phyloP scores from a whole-genome alignment of 352 stramenopile species.

The Achlya hypogyna region DNA sequence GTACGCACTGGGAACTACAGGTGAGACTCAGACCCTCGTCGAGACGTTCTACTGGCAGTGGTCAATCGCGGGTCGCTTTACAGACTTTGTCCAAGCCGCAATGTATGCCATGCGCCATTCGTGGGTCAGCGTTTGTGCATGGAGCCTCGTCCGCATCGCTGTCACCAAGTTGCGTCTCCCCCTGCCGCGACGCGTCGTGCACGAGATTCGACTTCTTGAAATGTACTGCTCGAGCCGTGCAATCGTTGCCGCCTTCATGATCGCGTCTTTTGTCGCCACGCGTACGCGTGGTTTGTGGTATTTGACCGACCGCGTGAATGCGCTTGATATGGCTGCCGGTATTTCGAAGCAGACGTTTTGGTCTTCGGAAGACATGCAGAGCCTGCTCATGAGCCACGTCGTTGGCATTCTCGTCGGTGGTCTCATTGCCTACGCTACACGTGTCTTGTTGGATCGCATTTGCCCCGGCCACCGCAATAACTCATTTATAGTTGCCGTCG shows the following conservation, averaged over 20 bases:
- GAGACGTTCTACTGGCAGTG: constrained; percentile 25
- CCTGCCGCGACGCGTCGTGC: not conserved
- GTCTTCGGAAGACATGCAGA: not conserved
- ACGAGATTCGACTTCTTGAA: not conserved
- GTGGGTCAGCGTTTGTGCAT: constrained; percentile 22
- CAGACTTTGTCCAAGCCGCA: constrained; percentile 15
- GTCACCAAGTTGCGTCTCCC: not conserved
- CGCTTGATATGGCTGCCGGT: not conserved
- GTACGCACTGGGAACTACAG: constrained; percentile 19
- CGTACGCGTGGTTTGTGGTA: not conserved
- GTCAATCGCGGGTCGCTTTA: not conserved
- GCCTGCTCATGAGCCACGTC: not conserved
- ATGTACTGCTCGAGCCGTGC: not conserved
- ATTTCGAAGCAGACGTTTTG: not conserved
- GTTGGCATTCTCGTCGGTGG: not conserved
- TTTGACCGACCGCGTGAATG: not conserved
- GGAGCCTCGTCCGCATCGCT: not conserved
- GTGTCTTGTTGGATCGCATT: not conserved
- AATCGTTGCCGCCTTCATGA: not conserved
- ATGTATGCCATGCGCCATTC: constrained; percentile 22
- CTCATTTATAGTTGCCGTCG: not conserved
- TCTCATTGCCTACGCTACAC: not conserved
- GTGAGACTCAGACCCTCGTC: constrained; percentile 23
- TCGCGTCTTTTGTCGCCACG: not conserved
- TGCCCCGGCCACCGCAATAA: not conserved